Percentiles rank a stretch among this genome's conserved stretches.
Conservation (phyloP, 2,329 filamentous ascomycete genomes). For the Ophiostoma fasciatum region DNA sequence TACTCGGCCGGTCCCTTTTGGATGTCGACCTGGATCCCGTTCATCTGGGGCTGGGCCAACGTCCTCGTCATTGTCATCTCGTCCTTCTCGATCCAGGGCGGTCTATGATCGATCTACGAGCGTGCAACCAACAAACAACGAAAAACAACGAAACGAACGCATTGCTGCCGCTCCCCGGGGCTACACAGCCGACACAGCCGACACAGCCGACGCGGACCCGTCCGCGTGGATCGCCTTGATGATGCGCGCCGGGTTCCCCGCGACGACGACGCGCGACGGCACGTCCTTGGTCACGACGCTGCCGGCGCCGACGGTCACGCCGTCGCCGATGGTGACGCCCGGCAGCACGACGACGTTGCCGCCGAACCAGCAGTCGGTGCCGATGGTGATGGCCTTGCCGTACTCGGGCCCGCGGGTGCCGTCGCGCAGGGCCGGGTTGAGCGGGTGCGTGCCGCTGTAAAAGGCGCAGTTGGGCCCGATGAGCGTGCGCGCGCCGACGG, state of each 20-base stretch:
- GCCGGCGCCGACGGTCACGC: slow-evolving; percentile 61
- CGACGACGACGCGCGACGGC: slow-evolving; percentile 46
- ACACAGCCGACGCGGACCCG: no score
- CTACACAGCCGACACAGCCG: no score
- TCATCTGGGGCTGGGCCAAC: slow-evolving; percentile 77
- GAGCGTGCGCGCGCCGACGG: slow-evolving; percentile 61
- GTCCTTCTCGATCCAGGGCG: slow-evolving; percentile 85
- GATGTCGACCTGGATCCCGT: slow-evolving; percentile 91
- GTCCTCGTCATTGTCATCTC: slow-evolving; percentile 70
- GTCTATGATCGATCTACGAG: slow-evolving; percentile 54
- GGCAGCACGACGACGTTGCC: slow-evolving; percentile 57
- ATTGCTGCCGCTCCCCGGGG: neutral
- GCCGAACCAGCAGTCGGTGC: slow-evolving; percentile 70
- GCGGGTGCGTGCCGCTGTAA: slow-evolving; percentile 60
- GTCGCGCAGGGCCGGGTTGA: slow-evolving; percentile 60
- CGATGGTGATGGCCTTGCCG: slow-evolving; percentile 59
- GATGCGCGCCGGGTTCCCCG: slow-evolving; percentile 51
- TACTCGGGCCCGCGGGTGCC: slow-evolving; percentile 61
- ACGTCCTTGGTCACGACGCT: slow-evolving; percentile 72
- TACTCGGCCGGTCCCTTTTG: slow-evolving; percentile 72
- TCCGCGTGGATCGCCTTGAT: slow-evolving; percentile 20
- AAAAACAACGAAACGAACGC: neutral
- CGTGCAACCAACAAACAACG: neutral
- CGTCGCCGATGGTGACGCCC: slow-evolving; percentile 64
- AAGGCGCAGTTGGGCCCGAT: slow-evolving; percentile 67